Evolutionary conservation across 768 basidiomycete species (phyloP), one percentile per base, ranked within the genome.

Genomic region (Boletus bicolor): DNA sequence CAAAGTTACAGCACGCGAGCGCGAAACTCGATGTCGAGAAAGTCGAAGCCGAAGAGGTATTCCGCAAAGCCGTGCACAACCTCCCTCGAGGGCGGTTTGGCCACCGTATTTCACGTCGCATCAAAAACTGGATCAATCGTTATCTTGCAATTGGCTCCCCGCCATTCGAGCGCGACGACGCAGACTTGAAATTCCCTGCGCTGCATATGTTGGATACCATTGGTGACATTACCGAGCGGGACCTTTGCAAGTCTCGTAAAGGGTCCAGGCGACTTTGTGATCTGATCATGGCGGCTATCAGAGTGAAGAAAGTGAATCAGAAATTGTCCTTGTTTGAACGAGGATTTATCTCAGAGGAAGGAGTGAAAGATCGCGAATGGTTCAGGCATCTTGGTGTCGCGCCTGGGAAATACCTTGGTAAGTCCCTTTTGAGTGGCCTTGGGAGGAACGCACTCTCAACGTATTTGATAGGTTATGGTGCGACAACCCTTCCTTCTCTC

Each of bases 301-400:
- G 83, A 30, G 80, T 90, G 10, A 75, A 73, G 49, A 74, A 65
- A 51, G 80, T 79, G 15, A 91, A 91, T 70, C 72, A 79, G 72
- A 89, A 86, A 68, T 73, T 92, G n/a, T 71, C 77, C 11, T 71
- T 75, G 7, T 91, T 92, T 60, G 91, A 93, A 68, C 81, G 80
- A 47, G 91, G 91, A 1, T 91, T 96, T 68, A 87, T 94, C 56
- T 84, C 83, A 7, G 76, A 86, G 63, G 83, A 75, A 15, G 93
- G 93, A 0, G 84, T 93, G 59, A 84, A 84, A 61, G 84, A 86
- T 51, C 79, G 89, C 34, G 87, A 91, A 67, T 95, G 93, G 93
- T 96, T 89, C 68, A 83, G 77, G 64, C 87, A 93, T 71, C 78
- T 93, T 15, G 92, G 81, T 46, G 89, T 93, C 42, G 91, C 93